Base-by-base conservation (phyloP, 306 rosid species). In the Vicia faba region DNA sequence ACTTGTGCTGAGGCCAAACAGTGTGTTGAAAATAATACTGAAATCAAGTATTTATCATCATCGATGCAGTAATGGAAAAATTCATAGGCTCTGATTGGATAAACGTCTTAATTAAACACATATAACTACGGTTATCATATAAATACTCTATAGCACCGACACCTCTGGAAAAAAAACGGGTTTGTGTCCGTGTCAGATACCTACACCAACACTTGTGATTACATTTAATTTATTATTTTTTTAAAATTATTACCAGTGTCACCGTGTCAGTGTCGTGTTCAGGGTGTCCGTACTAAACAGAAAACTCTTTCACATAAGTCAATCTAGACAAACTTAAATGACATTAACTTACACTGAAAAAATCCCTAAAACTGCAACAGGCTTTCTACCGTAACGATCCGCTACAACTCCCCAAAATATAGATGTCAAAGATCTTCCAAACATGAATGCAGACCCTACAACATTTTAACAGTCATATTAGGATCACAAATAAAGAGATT, bases 321-420 rank as follows among this genome's bases (percentile, higher is more conserved):
- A 11, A 20, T 51, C n/a, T 7, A 20, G 11, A 50, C 5, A 50
- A 10, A 51, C n/a, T 12, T 51, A 28, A 20, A 4, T 2, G 29
- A 51, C 31, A 5, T 19, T 35, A 29, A 81, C 93, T 83, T 66
- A 89, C 96, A 85, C 84, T 20, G 87, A n/a, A 18, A 78, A 14
- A 56, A 66, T 75, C 61, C 96, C 96, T 4, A 86, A 50, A 14
- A 87, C 38, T 11, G 81, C 77, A 66, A 88, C 93, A 36, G 93
- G 96, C 78, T 86, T 89, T 64, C 96, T 86, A 71, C 98, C 96
- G 50, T 84, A 88, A 16, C 93, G 91, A 80, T 93, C 98, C 19
- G 98, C 89, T 41, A 86, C 31, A 0, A 86, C 31, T 73, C 98
- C 98, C 98, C 98, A 89, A 8, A 75, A 29, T 64, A 93, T 29